phyloP scores from a whole-genome alignment of 2,329 filamentous ascomycete genomes.

The Ascocoryne sarcoides region DNA sequence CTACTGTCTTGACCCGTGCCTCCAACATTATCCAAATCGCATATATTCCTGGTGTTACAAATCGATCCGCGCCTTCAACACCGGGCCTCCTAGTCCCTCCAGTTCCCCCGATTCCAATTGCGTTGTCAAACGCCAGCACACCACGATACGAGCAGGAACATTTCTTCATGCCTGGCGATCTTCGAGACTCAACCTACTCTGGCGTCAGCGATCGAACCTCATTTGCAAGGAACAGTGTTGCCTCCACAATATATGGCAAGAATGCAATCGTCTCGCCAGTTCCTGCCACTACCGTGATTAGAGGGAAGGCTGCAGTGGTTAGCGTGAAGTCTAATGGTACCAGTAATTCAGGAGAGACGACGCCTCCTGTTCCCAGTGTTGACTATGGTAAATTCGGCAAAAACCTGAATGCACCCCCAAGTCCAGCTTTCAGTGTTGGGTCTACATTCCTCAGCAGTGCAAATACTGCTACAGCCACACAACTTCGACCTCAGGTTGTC shows the following conservation, averaged over 20 bases:
- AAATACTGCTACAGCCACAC: constrained; percentile 47
- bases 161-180: constrained; percentile 86
- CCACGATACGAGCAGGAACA: constrained; percentile 68
- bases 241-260: constrained; percentile 89
- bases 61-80: constrained; percentile 77
- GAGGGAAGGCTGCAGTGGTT: constrained; percentile 85
- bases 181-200: constrained; percentile 87
- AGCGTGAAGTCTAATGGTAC: constrained; percentile 69
- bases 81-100: constrained; percentile 78
- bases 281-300: constrained; percentile 77
- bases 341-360: constrained; percentile 42
- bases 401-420: constrained; percentile 39
- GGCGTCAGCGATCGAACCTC: constrained; percentile 58
- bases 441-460: constrained; percentile 61
- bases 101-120: constrained; percentile 79
- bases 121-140: constrained; percentile 44
- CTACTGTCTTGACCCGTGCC: constrained; percentile 86
- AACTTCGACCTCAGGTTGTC: constrained; percentile 50
- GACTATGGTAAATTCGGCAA: constrained; percentile 49
- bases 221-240: constrained; percentile 64
- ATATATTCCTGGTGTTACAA: constrained; percentile 95
- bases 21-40: constrained; percentile 99
- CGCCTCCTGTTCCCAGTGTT: constrained; percentile 67
- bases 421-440: constrained; percentile 55
- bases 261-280: constrained; percentile 73